Evolutionary conservation across 2,329 filamentous ascomycete species (phyloP).

Genomic region (Fusarium begoniae): DNA sequence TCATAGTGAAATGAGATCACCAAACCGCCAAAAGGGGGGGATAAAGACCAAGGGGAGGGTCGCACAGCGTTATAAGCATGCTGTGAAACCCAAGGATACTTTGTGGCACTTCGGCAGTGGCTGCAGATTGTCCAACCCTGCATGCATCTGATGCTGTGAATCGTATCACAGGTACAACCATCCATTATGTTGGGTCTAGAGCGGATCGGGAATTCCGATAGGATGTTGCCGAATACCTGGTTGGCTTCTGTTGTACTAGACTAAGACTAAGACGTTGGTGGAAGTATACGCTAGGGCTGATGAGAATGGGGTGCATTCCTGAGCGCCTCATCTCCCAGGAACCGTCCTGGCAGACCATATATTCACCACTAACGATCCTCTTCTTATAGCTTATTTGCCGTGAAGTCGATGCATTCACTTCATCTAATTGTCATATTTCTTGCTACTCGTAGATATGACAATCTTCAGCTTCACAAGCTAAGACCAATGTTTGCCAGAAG

Average conservation of each 20-base stretch:
- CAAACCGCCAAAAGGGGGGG: neutral
- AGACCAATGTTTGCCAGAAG: neutral
- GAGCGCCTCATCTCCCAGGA: neutral
- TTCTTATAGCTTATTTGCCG: neutral
- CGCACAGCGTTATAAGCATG: neutral
- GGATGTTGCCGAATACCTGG: neutral
- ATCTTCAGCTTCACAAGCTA: neutral
- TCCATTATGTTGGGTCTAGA: neutral
- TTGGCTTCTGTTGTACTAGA: neutral
- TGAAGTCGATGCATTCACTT: neutral
- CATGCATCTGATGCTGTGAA: neutral
- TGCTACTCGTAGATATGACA: neutral
- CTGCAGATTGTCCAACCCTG: neutral
- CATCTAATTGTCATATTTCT: neutral
- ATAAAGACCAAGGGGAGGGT: neutral
- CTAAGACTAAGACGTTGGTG: neutral
- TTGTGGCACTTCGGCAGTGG: slow-evolving; percentile 2
- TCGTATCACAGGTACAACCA: neutral
- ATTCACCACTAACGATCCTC: neutral
- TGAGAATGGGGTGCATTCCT: slow-evolving; percentile 4
- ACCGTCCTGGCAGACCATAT: too few species aligned
- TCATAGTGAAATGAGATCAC: neutral
- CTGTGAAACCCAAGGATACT: neutral
- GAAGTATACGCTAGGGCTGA: neutral
- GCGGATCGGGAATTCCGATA: too few species aligned